Evolutionary conservation across 78 protist species (phyloP).

Genomic region (Dictyostelium firmibasis): DNA sequence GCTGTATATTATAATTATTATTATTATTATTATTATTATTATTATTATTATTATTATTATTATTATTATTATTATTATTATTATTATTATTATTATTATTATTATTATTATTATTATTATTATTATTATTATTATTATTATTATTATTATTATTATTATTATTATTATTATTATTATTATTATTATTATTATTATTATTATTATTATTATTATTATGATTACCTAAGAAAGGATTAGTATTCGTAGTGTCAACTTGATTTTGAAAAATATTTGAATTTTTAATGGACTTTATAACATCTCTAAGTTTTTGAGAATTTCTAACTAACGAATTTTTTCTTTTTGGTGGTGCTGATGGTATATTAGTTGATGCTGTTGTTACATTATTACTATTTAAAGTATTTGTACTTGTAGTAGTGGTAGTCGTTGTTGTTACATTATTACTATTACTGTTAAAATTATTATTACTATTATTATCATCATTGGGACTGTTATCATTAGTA

Average conservation of each 20-base stretch:
- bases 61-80: not conserved
- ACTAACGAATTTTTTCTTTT: constrained; percentile 25
- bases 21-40: not conserved
- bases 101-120: not conserved
- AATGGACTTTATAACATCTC: constrained; percentile 17
- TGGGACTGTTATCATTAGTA: not conserved
- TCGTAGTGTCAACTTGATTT: not conserved
- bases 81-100: not conserved
- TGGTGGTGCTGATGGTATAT: no score
- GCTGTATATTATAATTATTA: not conserved
- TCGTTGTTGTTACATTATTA: not conserved
- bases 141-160: not conserved
- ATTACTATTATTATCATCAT: not conserved
- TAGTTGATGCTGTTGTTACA: not conserved
- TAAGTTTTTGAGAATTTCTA: constrained; percentile 25
- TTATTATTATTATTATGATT: not conserved
- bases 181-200: not conserved
- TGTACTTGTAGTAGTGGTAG: not conserved
- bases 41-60: not conserved
- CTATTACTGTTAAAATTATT: not conserved
- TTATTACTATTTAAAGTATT: not conserved
- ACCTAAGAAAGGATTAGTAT: not conserved
- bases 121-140: not conserved
- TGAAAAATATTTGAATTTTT: constrained; percentile 3
- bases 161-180: not conserved